Conservation (phyloP, 179 eudicot species). For the Pouteria campechiana region DNA sequence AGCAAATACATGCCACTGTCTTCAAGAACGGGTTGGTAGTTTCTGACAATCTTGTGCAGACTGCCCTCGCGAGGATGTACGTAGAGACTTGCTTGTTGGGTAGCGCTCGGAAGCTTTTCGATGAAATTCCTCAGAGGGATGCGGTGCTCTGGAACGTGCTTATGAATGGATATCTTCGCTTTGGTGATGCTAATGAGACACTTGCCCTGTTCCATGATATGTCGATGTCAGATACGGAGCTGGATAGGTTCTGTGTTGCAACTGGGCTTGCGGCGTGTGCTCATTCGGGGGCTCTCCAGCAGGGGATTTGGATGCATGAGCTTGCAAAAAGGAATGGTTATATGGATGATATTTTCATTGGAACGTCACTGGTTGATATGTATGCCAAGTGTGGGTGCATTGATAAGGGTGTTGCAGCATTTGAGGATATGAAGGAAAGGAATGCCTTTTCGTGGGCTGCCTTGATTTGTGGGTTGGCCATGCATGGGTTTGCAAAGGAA, state of each 20-base stretch:
- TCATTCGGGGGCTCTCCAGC: constrained; percentile 11
- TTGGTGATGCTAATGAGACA: constrained; percentile 13
- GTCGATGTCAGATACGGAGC: constrained; percentile 12
- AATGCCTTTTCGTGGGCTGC: constrained; percentile 17
- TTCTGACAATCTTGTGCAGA: constrained; percentile 13
- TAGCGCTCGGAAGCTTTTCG: constrained; percentile 24
- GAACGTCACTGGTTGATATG: constrained; percentile 22
- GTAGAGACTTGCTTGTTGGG: constrained; percentile 9
- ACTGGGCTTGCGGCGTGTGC: constrained; percentile 23
- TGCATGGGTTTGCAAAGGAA: constrained; percentile 8
- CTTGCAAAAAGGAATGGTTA: constrained; percentile 11
- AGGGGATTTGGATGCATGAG: constrained; percentile 29
- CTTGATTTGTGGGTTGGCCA: constrained; percentile 16
- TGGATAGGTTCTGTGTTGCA: constrained; percentile 16
- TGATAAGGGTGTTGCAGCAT: constrained; percentile 11
- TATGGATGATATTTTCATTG: constrained; percentile 10
- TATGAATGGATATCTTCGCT: constrained; percentile 11
- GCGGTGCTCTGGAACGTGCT: constrained; percentile 16
- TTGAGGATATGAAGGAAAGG: constrained; percentile 15
- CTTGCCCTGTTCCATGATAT: constrained; percentile 16
- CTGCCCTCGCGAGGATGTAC: constrained; percentile 12
- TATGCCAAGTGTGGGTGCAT: constrained; percentile 23
- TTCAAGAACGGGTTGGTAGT: constrained; percentile 12
- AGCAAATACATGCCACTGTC: constrained; percentile 11
- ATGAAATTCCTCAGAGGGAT: constrained; percentile 11